Evolutionary conservation across 305 asterid species (phyloP), one percentile per base, ranked within the genome.

Genomic region (Fraxinus greggii): DNA sequence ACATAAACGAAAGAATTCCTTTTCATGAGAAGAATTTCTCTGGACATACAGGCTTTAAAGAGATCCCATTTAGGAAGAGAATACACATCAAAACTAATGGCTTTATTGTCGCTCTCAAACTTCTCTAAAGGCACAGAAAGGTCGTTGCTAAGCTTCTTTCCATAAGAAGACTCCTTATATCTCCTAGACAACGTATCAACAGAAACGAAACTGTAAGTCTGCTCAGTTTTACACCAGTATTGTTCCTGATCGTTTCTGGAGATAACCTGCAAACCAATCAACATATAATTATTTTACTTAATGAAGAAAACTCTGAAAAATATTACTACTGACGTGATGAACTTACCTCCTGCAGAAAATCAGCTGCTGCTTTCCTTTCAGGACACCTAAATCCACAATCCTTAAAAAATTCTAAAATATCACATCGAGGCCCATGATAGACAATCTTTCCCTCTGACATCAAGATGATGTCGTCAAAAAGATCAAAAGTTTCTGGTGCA

Each of bases 401-500:
- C 79, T 78, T 85, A 48, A 91, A 91, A 83, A 91, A 92, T 10
- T 92, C 92, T 33, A 92, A 42, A 56, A 86, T 86, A 73, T 81
- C 83, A 79, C 1, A 83, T 78, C 89, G 86, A 21, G 98, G 92
- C 38, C 98, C 98, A 81, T 93, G 97, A 81, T 89, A 94, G 61
- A 92, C 88, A 35, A 88, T 89, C 75, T 88, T 90, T 6, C 98
- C 97, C 79, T 94, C 95, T 32, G 90, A 93, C 94, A 94, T 90
- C 89, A 94, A 83, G 36, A 94, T 90, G 75, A 94, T 80, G 72
- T 94, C 98, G 72, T 94, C 97, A 84, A 93, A 94, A 74, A 94
- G 92, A 85, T 93, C 97, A 88, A 92, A 94, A 7, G 97, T 91
- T 83, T 94, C 98, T 13, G 98, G 97, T 23, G 97, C 91, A 35